Conservation (phyloP, 2,329 filamentous ascomycete species). For the Botrytis hyacinthi region DNA sequence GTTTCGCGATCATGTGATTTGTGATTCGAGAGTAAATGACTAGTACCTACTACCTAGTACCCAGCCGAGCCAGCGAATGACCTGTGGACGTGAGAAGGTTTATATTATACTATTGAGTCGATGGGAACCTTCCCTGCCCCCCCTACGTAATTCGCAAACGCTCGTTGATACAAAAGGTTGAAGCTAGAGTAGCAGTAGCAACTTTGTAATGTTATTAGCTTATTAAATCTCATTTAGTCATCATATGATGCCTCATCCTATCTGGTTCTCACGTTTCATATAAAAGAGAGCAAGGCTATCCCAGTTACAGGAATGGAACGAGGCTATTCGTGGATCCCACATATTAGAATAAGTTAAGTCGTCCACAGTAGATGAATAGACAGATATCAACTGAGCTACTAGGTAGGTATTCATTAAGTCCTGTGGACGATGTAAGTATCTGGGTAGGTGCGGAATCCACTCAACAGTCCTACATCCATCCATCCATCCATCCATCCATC, state of each 20-base stretch:
- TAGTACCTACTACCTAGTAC: no score
- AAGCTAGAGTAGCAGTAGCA: no score
- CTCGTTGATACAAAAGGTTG: not conserved
- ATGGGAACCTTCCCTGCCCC: not conserved
- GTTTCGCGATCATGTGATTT: not conserved
- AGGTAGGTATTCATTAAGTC: not conserved
- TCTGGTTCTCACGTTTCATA: not conserved
- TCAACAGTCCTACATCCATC: not conserved
- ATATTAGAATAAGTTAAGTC: not conserved
- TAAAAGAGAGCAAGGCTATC: conserved; percentile 1
- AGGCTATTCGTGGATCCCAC: not conserved
- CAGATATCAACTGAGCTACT: not conserved
- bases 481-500: no score
- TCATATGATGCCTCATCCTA: not conserved
- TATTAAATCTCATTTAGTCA: not conserved
- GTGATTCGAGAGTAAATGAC: not conserved
- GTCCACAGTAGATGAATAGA: no score
- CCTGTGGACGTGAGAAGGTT: not conserved
- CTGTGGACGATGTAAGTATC: not conserved
- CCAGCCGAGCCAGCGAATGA: not conserved
- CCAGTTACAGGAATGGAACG: not conserved
- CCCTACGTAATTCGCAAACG: not conserved
- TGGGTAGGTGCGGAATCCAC: not conserved
- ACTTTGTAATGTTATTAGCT: not conserved
- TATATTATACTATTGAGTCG: not conserved